Conservation (phyloP, 2,329 filamentous ascomycete genomes). For the Chaetomium globosum region DNA sequence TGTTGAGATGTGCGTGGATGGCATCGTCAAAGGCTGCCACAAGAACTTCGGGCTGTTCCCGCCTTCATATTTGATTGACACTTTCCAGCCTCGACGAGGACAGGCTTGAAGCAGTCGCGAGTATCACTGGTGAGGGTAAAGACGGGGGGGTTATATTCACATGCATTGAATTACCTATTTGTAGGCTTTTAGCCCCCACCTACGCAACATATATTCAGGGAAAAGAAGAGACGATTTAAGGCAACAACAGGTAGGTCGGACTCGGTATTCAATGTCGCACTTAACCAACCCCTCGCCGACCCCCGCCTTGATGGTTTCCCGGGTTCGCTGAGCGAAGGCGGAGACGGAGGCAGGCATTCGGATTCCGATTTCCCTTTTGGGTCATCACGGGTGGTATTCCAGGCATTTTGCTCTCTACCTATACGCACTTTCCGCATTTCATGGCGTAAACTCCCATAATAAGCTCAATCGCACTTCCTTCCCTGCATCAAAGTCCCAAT, state of each 20-base stretch:
- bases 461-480: neutral
- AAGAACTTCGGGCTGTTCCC: slow-evolving; percentile 14
- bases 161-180: neutral
- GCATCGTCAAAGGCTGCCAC: neutral
- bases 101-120: neutral
- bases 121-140: slow-evolving; percentile 3
- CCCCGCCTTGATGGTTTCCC: too few species aligned
- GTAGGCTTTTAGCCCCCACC: too few species aligned
- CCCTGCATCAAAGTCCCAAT: neutral
- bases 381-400: neutral
- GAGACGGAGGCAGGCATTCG: neutral
- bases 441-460: neutral
- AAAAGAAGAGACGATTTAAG: too few species aligned
- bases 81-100: neutral
- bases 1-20: slow-evolving; percentile 1
- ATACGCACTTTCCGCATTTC: neutral
- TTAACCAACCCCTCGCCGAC: too few species aligned
- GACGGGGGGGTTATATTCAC: neutral
- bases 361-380: neutral
- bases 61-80: slow-evolving; percentile 8
- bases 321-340: neutral
- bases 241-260: too few species aligned
- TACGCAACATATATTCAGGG: too few species aligned
- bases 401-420: neutral
- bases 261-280: too few species aligned